phyloP scores from a whole-genome alignment of 345 rosid genomes.

The Populus davidiana region DNA sequence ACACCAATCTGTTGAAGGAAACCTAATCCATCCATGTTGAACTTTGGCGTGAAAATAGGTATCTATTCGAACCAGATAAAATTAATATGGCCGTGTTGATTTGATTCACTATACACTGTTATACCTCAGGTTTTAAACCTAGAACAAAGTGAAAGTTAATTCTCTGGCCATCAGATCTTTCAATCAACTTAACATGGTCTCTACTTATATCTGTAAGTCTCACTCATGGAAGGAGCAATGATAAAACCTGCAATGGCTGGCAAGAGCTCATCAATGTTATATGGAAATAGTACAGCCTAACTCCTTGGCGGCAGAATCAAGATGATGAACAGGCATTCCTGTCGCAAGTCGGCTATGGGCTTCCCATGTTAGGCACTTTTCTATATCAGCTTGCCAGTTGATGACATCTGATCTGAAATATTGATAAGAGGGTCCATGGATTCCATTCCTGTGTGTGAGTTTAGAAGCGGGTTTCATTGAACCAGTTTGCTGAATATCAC shows the following conservation, averaged over 20 bases:
- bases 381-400: constrained; percentile 80
- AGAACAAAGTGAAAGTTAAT: background rate
- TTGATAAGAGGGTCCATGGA: constrained; percentile 44
- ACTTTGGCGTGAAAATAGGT: background rate
- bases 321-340: constrained; percentile 64
- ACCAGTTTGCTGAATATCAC: constrained; percentile 55
- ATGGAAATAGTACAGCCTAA: constrained; percentile 62
- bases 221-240: background rate
- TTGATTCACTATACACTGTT: constrained; percentile 6
- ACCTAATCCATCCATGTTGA: background rate
- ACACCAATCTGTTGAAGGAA: background rate
- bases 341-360: constrained; percentile 72
- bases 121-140: background rate
- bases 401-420: constrained; percentile 47
- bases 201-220: constrained; percentile 2
- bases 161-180: background rate
- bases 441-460: constrained; percentile 47
- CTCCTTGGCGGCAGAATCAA: constrained; percentile 69
- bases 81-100: background rate
- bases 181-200: background rate
- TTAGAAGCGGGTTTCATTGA: constrained; percentile 38
- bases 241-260: constrained; percentile 18
- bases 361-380: constrained; percentile 85
- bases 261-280: constrained; percentile 24
- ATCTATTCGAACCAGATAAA: background rate